phyloP scores from a whole-genome alignment of 495 filamentous ascomycete species.

The Thermochaetoides thermophila region DNA sequence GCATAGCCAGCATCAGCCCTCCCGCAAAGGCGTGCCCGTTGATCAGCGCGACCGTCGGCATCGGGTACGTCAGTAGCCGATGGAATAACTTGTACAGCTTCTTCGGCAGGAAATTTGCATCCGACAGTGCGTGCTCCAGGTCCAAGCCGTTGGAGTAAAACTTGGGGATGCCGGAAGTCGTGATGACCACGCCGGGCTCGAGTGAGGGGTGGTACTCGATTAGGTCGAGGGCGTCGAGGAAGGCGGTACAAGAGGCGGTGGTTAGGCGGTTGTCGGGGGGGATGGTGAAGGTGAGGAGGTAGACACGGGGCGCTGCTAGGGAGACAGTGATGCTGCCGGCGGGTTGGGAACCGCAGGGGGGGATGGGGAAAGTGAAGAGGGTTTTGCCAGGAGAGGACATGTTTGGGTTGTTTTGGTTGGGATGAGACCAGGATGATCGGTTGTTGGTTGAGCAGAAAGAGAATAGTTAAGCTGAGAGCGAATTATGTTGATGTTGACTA shows the following conservation, averaged over 20 bases:
- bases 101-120: slow-evolving; percentile 37
- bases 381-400: slow-evolving; percentile 5
- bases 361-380: slow-evolving; percentile 31
- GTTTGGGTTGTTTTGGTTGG: background rate
- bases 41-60: slow-evolving; percentile 65
- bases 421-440: background rate
- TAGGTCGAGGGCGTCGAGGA: slow-evolving; percentile 55
- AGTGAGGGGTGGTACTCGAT: slow-evolving; percentile 50
- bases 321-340: slow-evolving; percentile 43
- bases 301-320: slow-evolving; percentile 40
- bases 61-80: slow-evolving; percentile 57
- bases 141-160: slow-evolving; percentile 78
- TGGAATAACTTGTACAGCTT: slow-evolving; percentile 44
- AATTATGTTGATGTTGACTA: too few species aligned
- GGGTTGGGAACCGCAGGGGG: slow-evolving; percentile 15
- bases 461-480: too few species aligned
- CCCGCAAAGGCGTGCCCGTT: slow-evolving; percentile 76
- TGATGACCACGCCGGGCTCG: slow-evolving; percentile 55
- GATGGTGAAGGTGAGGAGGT: slow-evolving; percentile 57
- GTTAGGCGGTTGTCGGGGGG: slow-evolving; percentile 65
- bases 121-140: slow-evolving; percentile 37
- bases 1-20: slow-evolving; percentile 68
- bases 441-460: too few species aligned
- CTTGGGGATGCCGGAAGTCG: slow-evolving; percentile 56
- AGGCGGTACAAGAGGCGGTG: slow-evolving; percentile 45